Percentiles rank a stretch among this genome's conserved stretches.
Conservation (phyloP, 495 filamentous ascomycete species). For the Choiromyces venosus region DNA sequence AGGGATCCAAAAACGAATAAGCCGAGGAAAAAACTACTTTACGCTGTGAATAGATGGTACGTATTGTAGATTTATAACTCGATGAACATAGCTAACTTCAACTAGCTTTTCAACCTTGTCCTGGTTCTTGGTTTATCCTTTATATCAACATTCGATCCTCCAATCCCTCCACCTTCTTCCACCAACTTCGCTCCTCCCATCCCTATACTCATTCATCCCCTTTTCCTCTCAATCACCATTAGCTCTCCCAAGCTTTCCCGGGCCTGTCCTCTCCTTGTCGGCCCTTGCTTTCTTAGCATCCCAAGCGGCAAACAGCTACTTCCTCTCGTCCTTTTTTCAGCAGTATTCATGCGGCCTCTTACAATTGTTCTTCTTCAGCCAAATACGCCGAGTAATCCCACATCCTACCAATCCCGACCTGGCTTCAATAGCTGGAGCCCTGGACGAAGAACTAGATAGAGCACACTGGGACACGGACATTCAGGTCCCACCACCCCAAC, state of each 20-base stretch:
- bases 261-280: slow-evolving; percentile 24
- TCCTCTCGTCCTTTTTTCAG: slow-evolving; percentile 36
- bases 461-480: slow-evolving; percentile 14
- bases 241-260: slow-evolving; percentile 12
- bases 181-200: slow-evolving; percentile 33
- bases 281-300: slow-evolving; percentile 18
- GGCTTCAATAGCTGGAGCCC: slow-evolving; percentile 28
- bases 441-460: slow-evolving; percentile 23
- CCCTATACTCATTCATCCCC: slow-evolving; percentile 27
- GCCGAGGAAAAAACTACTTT: slow-evolving; percentile 20
- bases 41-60: slow-evolving; percentile 24
- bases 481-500: not conserved
- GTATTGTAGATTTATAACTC: not conserved
- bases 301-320: slow-evolving; percentile 29
- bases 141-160: slow-evolving; percentile 37
- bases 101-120: slow-evolving; percentile 31
- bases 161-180: slow-evolving; percentile 37
- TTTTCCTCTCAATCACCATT: slow-evolving; percentile 37
- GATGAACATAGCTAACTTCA: slow-evolving; percentile 5
- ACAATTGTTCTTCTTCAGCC: slow-evolving; percentile 31
- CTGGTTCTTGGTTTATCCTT: slow-evolving; percentile 40
- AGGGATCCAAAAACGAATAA: slow-evolving; percentile 32
- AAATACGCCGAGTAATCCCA: slow-evolving; percentile 31
- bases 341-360: slow-evolving; percentile 22
- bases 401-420: slow-evolving; percentile 31